Percentiles rank a stretch among this genome's conserved stretches.
Conservation (phyloP, 1,139 yeast species). For the Diutina pseudorugosa region DNA sequence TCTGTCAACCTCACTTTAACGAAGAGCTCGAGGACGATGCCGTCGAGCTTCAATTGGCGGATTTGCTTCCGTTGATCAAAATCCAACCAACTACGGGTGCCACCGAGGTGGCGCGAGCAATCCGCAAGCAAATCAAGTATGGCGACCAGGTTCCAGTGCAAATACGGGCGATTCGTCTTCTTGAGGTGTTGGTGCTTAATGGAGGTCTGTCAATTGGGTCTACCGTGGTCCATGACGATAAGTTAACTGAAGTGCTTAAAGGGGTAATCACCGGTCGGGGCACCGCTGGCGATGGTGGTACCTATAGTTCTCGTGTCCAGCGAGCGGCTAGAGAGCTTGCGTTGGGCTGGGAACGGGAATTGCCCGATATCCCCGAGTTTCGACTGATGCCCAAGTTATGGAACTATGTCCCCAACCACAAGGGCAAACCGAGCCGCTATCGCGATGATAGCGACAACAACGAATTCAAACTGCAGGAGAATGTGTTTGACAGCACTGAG, state of each 20-base stretch:
- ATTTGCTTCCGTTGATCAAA: conserved; percentile 26
- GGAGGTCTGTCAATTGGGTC: conserved; percentile 43
- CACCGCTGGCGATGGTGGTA: conserved; percentile 24
- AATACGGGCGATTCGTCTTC: conserved; percentile 49
- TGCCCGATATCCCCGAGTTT: conserved; percentile 38
- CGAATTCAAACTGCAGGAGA: background rate
- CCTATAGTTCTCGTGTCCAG: conserved; percentile 33
- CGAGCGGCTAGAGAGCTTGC: conserved; percentile 37
- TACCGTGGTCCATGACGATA: conserved; percentile 56
- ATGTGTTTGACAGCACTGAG: background rate
- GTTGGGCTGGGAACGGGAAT: conserved; percentile 52
- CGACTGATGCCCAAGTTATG: conserved; percentile 38
- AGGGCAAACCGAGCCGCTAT: background rate
- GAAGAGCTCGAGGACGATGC: conserved; percentile 20
- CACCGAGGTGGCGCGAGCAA: conserved; percentile 36
- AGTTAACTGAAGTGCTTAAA: conserved; percentile 54
- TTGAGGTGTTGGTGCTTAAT: conserved; percentile 69
- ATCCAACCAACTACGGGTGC: conserved; percentile 15
- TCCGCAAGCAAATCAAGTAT: conserved; percentile 79
- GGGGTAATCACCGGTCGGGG: conserved; percentile 29
- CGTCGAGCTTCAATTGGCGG: conserved; percentile 22
- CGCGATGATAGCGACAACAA: background rate
- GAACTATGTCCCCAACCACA: conserved; percentile 18
- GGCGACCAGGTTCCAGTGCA: conserved; percentile 52
- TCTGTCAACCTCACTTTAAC: conserved; percentile 26